phyloP scores from a whole-genome alignment of 208 protist species.

The Leishmania turanica region DNA sequence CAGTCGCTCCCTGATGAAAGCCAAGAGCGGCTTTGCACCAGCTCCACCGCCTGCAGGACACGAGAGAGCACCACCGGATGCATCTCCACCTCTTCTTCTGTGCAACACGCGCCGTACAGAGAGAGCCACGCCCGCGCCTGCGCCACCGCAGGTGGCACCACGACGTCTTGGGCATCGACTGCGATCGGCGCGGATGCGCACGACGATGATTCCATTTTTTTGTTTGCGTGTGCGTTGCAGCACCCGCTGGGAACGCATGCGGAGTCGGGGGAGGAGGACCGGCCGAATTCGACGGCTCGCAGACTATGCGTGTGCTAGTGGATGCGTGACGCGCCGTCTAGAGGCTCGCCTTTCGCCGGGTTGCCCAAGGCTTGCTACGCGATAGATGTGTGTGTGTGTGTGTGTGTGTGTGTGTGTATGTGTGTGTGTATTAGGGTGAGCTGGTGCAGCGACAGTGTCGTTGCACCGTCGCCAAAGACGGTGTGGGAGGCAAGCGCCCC shows the following conservation, averaged over 20 bases:
- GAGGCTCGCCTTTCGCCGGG: not conserved
- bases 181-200: not conserved
- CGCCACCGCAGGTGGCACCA: not conserved
- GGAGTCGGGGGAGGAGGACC: not conserved
- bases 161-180: not conserved
- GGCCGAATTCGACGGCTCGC: not conserved
- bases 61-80: constrained; percentile 17
- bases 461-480: no score
- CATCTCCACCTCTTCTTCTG: constrained; percentile 15
- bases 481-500: not conserved
- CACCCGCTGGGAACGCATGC: no score
- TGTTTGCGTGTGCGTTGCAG: no score
- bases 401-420: not conserved
- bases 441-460: not conserved
- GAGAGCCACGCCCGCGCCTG: constrained; percentile 17
- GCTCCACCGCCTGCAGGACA: constrained; percentile 17
- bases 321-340: not conserved
- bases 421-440: no score
- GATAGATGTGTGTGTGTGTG: not conserved
- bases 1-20: not conserved
- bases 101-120: constrained; percentile 18
- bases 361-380: not conserved
- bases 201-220: not conserved
- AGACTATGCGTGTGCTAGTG: not conserved
- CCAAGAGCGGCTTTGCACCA: not conserved